Base-by-base conservation (phyloP, 352 stramenopile genomes). In the Globisporangium radiosum region DNA sequence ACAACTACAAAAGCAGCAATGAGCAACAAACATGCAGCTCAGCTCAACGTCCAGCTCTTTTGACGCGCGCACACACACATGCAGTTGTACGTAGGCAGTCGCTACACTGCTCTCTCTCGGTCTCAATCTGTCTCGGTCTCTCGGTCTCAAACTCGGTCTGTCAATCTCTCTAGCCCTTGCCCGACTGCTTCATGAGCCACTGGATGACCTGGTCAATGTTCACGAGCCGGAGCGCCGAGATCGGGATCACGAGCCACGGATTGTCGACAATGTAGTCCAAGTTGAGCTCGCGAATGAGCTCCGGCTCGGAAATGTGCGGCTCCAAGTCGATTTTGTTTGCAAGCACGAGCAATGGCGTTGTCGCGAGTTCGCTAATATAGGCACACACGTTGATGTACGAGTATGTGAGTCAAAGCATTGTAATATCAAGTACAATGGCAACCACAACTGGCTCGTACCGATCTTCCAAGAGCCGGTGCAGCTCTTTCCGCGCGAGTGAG, bases 281-380 rank as follows among this genome's bases (percentile, higher is more conserved):
- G 75, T 98, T 98, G 55, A 99, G 81, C 73, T 98, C 91, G 53
- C 96, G 82, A 55, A 96, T 96, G 52, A 95, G 77, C 64, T 96
- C 87, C 14, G 85, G 82, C 71, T 96, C 87, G 43, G 83, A 93
- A 58, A 96, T 92, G 57, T 96, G 87, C 61, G 95, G 95, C 65
- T 97, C 79, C 68, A 99, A 82, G 83, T 99, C 96, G 68, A 99
- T 98, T 76, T 99, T 99, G 84, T 99, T 99, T n/a, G 96, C 95
- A 61, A 99, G 77, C 54, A 99, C 92, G 19, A 99, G 75, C 62
- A 99, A 66, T 14, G 96, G 96, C 59, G 94, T 99, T 25, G 85
- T 97, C 58, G 85, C 85, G 38, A 93, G 72, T 60, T 92, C 81
- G 57, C 84, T 90, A 57, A 5, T 40, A 57, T 8, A 60, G 38